These are phyloP conservation scores for Pythium volutum DNA, from an alignment of 352 stramenopile species.

Conservation along the genomic window DNA sequence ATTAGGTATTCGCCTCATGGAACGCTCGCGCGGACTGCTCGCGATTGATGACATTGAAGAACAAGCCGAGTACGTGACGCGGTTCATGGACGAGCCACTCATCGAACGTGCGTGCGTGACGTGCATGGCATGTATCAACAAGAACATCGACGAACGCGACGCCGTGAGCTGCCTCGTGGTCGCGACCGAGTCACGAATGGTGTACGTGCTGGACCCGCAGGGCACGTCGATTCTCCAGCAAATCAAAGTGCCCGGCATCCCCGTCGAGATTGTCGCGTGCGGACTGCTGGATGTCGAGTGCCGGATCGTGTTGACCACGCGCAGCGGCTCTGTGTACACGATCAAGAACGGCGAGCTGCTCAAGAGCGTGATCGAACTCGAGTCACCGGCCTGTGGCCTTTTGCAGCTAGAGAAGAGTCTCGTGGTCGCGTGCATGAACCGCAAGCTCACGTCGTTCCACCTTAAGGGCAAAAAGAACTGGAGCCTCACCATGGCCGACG, in stretches of 20 bases:
- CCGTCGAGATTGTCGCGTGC: conserved; percentile 71
- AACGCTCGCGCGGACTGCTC: conserved; percentile 65
- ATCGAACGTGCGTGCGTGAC: conserved; percentile 76
- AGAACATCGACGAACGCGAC: conserved; percentile 83
- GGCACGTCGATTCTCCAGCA: conserved; percentile 70
- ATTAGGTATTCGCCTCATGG: conserved; percentile 60
- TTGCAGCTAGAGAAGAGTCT: conserved; percentile 83
- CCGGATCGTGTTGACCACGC: conserved; percentile 82
- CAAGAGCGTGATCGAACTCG: conserved; percentile 85
- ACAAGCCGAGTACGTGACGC: conserved; percentile 76
- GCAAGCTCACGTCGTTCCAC: conserved; percentile 84
- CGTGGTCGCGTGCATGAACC: conserved; percentile 86
- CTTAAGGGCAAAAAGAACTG: conserved; percentile 92
- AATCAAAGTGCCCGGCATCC: conserved; percentile 62
- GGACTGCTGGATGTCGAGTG: conserved; percentile 83
- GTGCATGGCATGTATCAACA: conserved; percentile 89
- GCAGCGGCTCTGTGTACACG: conserved; percentile 84
- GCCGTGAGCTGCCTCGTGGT: conserved; percentile 82
- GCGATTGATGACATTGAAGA: conserved; percentile 83
- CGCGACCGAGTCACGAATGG: conserved; percentile 78
- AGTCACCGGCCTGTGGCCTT: conserved; percentile 68
- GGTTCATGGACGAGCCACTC: conserved; percentile 77
- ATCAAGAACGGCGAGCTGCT: conserved; percentile 91
- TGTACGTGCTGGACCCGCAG: conserved; percentile 75
- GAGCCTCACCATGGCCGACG: conserved; percentile 79